These are phyloP conservation scores for Saccharum spontaneum DNA, from an alignment of 176 grass and related monocot species.

Conservation along the genomic window DNA sequence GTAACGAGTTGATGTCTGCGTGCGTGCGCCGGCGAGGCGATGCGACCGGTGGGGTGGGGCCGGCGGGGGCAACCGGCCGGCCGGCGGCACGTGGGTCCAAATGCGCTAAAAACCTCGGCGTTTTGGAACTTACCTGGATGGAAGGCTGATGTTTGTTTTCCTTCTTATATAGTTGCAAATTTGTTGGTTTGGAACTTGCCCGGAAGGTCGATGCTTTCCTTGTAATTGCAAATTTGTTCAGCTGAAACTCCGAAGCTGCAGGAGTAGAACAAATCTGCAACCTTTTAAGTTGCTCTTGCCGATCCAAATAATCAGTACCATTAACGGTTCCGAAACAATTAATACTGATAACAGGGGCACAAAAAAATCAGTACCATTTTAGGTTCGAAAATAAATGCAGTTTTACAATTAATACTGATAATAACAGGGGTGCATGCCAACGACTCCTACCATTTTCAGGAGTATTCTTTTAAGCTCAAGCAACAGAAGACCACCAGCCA, in stretches of 20 bases:
- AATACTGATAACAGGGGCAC: too few relatives aligned
- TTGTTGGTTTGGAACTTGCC: neutral
- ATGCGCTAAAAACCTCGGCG: neutral
- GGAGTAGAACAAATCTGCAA: neutral
- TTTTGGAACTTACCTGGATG: neutral
- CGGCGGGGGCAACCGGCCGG: too few relatives aligned
- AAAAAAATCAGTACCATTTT: too few relatives aligned
- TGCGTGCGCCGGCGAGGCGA: slow-evolving; percentile 16
- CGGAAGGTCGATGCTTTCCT: neutral
- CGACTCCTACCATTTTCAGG: neutral
- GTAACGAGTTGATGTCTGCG: neutral
- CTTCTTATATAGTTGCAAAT: neutral
- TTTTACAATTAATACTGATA: too few relatives aligned
- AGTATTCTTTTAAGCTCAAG: neutral
- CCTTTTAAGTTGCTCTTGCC: neutral
- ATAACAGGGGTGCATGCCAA: neutral
- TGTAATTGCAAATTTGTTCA: neutral
- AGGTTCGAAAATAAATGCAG: too few relatives aligned
- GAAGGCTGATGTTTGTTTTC: neutral
- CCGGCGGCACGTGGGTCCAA: neutral
- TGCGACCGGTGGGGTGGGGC: neutral
- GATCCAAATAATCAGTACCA: neutral
- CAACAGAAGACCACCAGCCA: neutral
- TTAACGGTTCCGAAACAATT: neutral
- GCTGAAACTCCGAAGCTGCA: neutral